phyloP scores from a whole-genome alignment of 2,329 filamentous ascomycete genomes.

The Aspergillus novofumigatus region DNA sequence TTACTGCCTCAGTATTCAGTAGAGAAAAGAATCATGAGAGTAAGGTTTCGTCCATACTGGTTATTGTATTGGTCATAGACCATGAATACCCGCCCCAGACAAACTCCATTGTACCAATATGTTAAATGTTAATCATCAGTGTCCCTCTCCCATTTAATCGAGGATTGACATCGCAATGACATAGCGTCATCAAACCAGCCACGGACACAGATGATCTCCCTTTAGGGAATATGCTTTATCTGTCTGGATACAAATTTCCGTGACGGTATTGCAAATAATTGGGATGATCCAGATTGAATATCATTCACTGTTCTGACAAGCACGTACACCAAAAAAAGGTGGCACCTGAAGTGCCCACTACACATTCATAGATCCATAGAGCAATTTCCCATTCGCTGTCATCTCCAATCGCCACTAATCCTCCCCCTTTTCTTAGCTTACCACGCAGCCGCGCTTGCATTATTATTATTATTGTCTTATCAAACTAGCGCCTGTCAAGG shows the following conservation, averaged over 20 bases:
- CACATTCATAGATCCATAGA: neutral
- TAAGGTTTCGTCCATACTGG: neutral
- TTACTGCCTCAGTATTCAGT: neutral
- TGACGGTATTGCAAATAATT: neutral
- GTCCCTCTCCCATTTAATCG: neutral
- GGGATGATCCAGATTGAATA: neutral
- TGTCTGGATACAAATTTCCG: neutral
- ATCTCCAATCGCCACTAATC: neutral
- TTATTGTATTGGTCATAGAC: neutral
- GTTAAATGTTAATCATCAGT: neutral
- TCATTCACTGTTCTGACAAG: neutral
- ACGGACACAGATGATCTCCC: slow-evolving; percentile 1
- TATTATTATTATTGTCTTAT: slow-evolving; percentile 13
- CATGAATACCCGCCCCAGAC: neutral
- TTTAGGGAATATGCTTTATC: neutral
- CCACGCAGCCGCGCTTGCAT: slow-evolving; percentile 28
- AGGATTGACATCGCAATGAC: slow-evolving; percentile 1
- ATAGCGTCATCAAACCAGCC: slow-evolving; percentile 11
- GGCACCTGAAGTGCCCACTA: neutral
- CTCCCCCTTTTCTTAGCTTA: slow-evolving; percentile 18
- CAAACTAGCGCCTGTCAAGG: neutral
- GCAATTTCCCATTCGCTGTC: neutral
- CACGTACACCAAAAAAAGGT: neutral
- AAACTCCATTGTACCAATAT: neutral
- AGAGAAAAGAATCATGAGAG: neutral